Percentiles rank a stretch among this genome's conserved stretches.
Conservation (phyloP, 2,329 filamentous ascomycete species). For the Paraphaeosphaeria minitans region DNA sequence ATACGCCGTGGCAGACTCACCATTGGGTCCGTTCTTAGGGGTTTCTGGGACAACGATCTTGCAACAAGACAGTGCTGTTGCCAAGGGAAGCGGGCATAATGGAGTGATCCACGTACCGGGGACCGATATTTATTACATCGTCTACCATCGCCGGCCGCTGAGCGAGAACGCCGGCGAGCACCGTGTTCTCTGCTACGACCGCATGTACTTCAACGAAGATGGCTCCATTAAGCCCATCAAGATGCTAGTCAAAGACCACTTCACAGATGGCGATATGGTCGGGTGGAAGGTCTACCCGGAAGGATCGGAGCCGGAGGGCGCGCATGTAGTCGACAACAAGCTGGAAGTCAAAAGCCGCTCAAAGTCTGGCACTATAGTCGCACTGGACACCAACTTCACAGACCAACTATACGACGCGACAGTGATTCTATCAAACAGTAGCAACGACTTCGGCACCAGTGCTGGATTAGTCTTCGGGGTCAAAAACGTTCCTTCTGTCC, state of each 20-base stretch:
- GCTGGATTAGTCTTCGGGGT: slow-evolving; percentile 9
- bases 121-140: slow-evolving; percentile 13
- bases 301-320: not conserved
- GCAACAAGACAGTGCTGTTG: slow-evolving; percentile 11
- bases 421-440: not conserved
- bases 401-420: slow-evolving; percentile 5
- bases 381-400: slow-evolving; percentile 11
- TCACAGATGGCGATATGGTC: slow-evolving; percentile 10
- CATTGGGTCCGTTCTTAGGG: slow-evolving; percentile 6
- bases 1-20: slow-evolving; percentile 12
- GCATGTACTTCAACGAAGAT: slow-evolving; percentile 13
- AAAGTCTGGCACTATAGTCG: not conserved
- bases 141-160: slow-evolving; percentile 11
- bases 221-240: slow-evolving; percentile 8
- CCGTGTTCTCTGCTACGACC: slow-evolving; percentile 11
- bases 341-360: slow-evolving; percentile 1
- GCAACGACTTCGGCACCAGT: not conserved
- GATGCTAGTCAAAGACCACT: slow-evolving; percentile 14
- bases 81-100: slow-evolving; percentile 11
- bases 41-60: slow-evolving; percentile 1
- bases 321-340: slow-evolving; percentile 1
- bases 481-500: not conserved
- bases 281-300: slow-evolving; percentile 7
- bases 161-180: slow-evolving; percentile 8
- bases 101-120: slow-evolving; percentile 10